These are phyloP conservation scores for Spongispora temasekensis DNA, from an alignment of 1,284 basidiomycete species.

Conservation along the genomic window DNA sequence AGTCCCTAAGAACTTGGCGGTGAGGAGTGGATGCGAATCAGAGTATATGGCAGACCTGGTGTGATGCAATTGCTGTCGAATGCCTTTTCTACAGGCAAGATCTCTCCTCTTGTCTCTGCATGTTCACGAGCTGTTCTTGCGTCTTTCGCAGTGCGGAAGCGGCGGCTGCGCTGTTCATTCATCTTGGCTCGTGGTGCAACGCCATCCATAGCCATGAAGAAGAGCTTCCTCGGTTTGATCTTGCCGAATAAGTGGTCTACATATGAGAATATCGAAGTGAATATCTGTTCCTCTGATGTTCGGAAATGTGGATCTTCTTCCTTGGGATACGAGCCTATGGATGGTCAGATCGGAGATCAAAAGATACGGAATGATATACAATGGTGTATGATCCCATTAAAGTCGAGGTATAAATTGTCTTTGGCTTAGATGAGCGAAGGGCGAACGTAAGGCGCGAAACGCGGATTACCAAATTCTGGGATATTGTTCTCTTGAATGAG, in stretches of 20 bases:
- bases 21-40: background rate
- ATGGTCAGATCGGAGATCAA: conserved; percentile 1
- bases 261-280: conserved; percentile 95
- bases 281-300: conserved; percentile 95
- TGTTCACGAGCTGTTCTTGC: conserved; percentile 86
- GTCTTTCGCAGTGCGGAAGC: conserved; percentile 95
- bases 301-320: conserved; percentile 96
- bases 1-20: conserved; percentile 67
- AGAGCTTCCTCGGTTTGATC: conserved; percentile 96
- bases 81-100: conserved; percentile 88
- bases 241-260: conserved; percentile 97
- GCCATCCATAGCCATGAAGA: conserved; percentile 98
- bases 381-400: conserved; percentile 99
- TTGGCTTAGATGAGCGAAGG: conserved; percentile 14
- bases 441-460: background rate
- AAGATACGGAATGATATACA: conserved; percentile 52
- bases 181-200: conserved; percentile 99
- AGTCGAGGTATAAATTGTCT: conserved; percentile 93
- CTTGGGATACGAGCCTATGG: conserved; percentile 85
- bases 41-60: conserved; percentile 64
- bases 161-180: conserved; percentile 96
- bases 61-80: conserved; percentile 99
- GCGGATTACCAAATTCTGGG: conserved; percentile 78
- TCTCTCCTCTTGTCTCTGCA: conserved; percentile 88
- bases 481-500: conserved; percentile 97